A percentile compares a stretch with the other conserved stretches of the same genome.
phyloP scores from a whole-genome alignment of 2,329 filamentous ascomycete species.

The Cercospora zeae-maydis region DNA sequence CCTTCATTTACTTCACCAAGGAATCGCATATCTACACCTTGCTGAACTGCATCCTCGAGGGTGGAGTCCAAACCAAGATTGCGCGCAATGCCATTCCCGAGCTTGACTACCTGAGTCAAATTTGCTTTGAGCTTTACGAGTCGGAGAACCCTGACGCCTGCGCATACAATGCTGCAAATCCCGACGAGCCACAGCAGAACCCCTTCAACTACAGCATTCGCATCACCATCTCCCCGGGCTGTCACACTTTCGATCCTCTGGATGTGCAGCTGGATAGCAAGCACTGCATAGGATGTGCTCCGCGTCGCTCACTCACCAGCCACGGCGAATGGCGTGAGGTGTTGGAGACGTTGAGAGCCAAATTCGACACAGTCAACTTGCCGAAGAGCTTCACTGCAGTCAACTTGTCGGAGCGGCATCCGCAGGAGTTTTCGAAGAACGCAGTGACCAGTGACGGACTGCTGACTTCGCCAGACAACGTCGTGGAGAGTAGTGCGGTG shows the following conservation, averaged over 20 bases:
- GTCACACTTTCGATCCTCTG: slow-evolving; percentile 91
- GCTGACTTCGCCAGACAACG: neutral
- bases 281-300: slow-evolving; percentile 92
- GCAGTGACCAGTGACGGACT: slow-evolving; percentile 9
- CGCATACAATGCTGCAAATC: slow-evolving; percentile 52
- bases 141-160: slow-evolving; percentile 64
- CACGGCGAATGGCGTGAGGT: slow-evolving; percentile 96
- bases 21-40: slow-evolving; percentile 98
- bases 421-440: slow-evolving; percentile 40
- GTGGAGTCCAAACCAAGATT: slow-evolving; percentile 95
- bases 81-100: slow-evolving; percentile 92
- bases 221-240: slow-evolving; percentile 92
- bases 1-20: slow-evolving; percentile 98
- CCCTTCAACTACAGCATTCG: slow-evolving; percentile 88
- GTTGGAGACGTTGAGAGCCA: slow-evolving; percentile 90
- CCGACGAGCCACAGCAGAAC: slow-evolving; percentile 14
- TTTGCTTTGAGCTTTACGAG: slow-evolving; percentile 97
- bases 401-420: slow-evolving; percentile 49
- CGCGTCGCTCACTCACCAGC: slow-evolving; percentile 80
- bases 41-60: slow-evolving; percentile 95
- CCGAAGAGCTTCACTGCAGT: slow-evolving; percentile 52
- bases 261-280: slow-evolving; percentile 95
- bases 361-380: slow-evolving; percentile 73
- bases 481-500: slow-evolving; percentile 12
- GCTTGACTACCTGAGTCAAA: slow-evolving; percentile 94